A percentile compares a stretch with the other conserved stretches of the same genome.
phyloP scores from a whole-genome alignment of 208 protist species.

The Lotmaria passim region DNA sequence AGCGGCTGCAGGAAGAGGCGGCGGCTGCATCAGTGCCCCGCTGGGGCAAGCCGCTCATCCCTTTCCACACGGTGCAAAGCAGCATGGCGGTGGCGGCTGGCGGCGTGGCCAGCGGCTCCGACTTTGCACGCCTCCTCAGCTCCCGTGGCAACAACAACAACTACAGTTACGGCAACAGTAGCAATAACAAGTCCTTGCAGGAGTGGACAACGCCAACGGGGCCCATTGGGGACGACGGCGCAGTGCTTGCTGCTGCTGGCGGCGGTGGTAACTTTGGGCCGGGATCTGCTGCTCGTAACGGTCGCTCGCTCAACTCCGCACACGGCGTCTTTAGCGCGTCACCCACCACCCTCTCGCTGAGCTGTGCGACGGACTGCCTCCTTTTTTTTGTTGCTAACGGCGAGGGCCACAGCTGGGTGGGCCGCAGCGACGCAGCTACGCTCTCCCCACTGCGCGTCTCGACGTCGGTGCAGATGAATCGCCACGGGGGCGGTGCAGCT shows the following conservation, averaged over 20 bases:
- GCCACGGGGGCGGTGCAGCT: neutral
- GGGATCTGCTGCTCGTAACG: neutral
- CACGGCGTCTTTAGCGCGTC: neutral
- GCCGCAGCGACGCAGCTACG: constrained; percentile 27
- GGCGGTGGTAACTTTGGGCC: neutral
- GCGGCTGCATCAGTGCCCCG: neutral
- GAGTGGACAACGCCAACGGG: constrained; percentile 17
- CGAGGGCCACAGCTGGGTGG: constrained; percentile 36
- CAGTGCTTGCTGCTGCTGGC: neutral
- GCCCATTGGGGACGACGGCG: constrained; percentile 3
- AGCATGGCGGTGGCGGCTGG: neutral
- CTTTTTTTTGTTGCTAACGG: constrained; percentile 47
- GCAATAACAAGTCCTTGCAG: neutral
- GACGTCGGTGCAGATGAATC: constrained; percentile 15
- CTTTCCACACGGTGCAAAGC: constrained; percentile 26
- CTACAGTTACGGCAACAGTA: neutral
- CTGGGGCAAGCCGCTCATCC: constrained; percentile 23
- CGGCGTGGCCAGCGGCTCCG: neutral
- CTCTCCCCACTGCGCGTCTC: constrained; percentile 26
- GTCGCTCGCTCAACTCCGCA: constrained; percentile 11
- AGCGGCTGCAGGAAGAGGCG: constrained; percentile 8
- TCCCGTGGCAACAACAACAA: neutral
- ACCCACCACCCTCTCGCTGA: constrained; percentile 68
- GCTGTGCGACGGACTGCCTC: constrained; percentile 43
- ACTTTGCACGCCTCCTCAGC: constrained; percentile 7